phyloP scores from a whole-genome alignment of 805 yeast species.

The Lipomyces lipofer region DNA sequence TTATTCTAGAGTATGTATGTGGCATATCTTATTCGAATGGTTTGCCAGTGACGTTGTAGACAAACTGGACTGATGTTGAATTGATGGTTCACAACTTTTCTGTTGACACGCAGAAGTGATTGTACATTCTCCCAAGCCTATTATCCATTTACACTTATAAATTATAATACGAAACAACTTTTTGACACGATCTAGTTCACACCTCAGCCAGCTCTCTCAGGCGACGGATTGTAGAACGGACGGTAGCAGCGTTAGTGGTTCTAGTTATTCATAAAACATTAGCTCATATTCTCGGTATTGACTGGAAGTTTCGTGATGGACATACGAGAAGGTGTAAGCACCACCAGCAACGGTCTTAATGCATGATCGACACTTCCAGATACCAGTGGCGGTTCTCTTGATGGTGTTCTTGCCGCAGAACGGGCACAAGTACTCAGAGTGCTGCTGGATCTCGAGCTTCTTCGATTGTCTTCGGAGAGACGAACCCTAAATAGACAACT shows the following conservation, averaged over 20 bases:
- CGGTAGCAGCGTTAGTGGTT: slow-evolving; percentile 99
- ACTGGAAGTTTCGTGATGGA: too few species aligned
- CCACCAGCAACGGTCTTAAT: slow-evolving; percentile 99
- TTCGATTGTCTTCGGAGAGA: slow-evolving; percentile 99
- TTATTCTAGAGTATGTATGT: too few species aligned
- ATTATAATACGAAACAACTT: too few species aligned
- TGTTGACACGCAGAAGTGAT: too few species aligned
- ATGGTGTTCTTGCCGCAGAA: slow-evolving; percentile 99
- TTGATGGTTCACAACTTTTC: too few species aligned
- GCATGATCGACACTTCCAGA: slow-evolving; percentile 97
- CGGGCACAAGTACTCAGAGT: slow-evolving; percentile 97
- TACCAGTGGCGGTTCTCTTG: slow-evolving; percentile 96
- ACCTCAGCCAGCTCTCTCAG: slow-evolving; percentile 99
- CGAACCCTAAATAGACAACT: slow-evolving; percentile 61
- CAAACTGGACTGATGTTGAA: too few species aligned
- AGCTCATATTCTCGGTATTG: background rate
- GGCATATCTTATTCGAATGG: too few species aligned
- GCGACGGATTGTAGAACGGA: slow-evolving; percentile 99
- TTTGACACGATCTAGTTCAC: too few species aligned
- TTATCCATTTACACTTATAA: too few species aligned
- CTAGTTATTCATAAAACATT: slow-evolving; percentile 21
- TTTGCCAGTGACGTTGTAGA: too few species aligned
- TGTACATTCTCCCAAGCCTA: too few species aligned
- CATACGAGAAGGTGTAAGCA: slow-evolving; percentile 90
- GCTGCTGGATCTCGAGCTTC: slow-evolving; percentile 98